Evolutionary conservation across 73 alveolate genomes (phyloP).

Genomic region (Symbiodinium natans): DNA sequence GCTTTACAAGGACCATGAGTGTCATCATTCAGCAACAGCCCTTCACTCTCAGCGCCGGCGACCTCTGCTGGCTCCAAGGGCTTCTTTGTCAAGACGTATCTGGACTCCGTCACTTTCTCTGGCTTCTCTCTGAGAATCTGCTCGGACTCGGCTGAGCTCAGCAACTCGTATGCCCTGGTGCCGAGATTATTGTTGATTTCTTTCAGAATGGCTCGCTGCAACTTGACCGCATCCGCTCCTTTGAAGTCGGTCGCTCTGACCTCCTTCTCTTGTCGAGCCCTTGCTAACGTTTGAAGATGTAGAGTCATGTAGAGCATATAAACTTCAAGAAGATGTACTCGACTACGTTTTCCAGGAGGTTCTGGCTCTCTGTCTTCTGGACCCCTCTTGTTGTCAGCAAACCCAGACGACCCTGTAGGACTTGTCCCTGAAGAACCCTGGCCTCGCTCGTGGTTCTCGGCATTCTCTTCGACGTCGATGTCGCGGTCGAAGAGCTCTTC

Average conservation of each 20-base stretch:
- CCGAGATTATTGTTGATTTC: slow-evolving; percentile 35
- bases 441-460: no score
- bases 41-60: neutral
- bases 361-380: neutral
- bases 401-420: no score
- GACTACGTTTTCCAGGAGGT: neutral
- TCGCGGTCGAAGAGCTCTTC: neutral
- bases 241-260: neutral
- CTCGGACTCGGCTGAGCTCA: neutral
- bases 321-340: neutral
- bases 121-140: neutral
- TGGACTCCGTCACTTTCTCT: neutral
- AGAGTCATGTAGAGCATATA: no score
- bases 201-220: slow-evolving; percentile 16
- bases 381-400: neutral
- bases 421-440: neutral
- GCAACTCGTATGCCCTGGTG: slow-evolving; percentile 3
- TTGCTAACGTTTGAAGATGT: neutral
- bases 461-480: neutral
- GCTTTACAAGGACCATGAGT: neutral
- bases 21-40: neutral
- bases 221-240: neutral
- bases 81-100: slow-evolving; percentile 29
- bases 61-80: slow-evolving; percentile 23
- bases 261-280: neutral